Conservation (phyloP, 345 rosid species). For the Hibiscus mutabilis region DNA sequence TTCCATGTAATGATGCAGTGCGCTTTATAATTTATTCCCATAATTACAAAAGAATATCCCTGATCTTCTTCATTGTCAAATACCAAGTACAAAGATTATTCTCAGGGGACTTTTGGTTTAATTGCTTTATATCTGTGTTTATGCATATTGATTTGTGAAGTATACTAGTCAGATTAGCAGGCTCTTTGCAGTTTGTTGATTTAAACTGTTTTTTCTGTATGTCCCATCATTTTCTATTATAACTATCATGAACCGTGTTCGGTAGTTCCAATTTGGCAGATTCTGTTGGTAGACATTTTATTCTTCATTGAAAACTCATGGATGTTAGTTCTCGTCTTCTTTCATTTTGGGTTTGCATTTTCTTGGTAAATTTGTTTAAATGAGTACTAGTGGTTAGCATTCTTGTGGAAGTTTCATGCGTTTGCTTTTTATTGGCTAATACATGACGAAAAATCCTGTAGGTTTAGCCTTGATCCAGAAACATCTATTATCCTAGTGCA, state of each 20-base stretch:
- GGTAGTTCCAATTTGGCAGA: background rate
- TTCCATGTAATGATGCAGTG: background rate
- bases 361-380: background rate
- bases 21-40: background rate
- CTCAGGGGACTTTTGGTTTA: background rate
- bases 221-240: background rate
- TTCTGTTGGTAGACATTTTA: background rate
- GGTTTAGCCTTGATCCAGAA: conserved; percentile 97
- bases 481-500: conserved; percentile 98
- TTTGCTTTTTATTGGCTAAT: conserved; percentile 22
- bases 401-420: conserved; percentile 10
- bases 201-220: background rate
- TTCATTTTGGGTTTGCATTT: background rate
- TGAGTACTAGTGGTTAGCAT: background rate
- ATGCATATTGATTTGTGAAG: background rate
- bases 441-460: conserved; percentile 29
- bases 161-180: background rate
- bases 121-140: background rate
- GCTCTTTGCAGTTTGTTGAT: background rate
- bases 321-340: background rate
- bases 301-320: background rate
- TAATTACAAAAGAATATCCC: background rate
- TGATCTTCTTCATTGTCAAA: background rate
- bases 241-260: background rate
- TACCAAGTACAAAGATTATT: background rate